These are phyloP conservation scores for Clathrus columnatus DNA, from an alignment of 768 basidiomycete genomes.

Conservation along the genomic window DNA sequence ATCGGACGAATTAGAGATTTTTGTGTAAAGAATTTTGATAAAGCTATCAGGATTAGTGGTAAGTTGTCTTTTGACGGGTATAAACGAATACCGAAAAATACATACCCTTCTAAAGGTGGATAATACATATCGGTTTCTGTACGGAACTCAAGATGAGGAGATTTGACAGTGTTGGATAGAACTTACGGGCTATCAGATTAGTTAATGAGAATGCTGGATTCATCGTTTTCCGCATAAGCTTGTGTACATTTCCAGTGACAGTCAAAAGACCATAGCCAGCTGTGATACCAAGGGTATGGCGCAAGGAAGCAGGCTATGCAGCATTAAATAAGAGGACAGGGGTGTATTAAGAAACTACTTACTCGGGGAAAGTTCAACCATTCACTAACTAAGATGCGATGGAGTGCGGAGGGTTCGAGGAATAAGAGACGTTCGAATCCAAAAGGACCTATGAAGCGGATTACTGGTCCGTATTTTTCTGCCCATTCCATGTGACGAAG, in stretches of 20 bases:
- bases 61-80: slow-evolving; percentile 3
- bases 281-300: slow-evolving; percentile 32
- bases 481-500: slow-evolving; percentile 35
- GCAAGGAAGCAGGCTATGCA: slow-evolving; percentile 39
- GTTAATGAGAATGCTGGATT: slow-evolving; percentile 44
- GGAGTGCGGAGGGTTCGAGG: slow-evolving; percentile 35
- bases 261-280: slow-evolving; percentile 37
- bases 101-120: slow-evolving; percentile 36
- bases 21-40: slow-evolving; percentile 27
- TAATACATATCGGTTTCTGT: slow-evolving; percentile 41
- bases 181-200: slow-evolving; percentile 31
- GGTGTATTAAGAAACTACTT: not conserved
- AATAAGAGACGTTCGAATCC: slow-evolving; percentile 39
- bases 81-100: not conserved
- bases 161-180: not conserved
- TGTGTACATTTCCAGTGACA: slow-evolving; percentile 40
- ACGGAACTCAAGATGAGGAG: not conserved
- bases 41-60: too few species aligned
- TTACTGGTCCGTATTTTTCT: slow-evolving; percentile 35
- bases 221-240: slow-evolving; percentile 42
- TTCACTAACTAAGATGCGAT: slow-evolving; percentile 34
- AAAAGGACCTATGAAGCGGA: slow-evolving; percentile 36
- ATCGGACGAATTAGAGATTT: slow-evolving; percentile 21
- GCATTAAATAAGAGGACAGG: not conserved
- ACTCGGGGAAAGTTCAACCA: slow-evolving; percentile 37